Conservation (phyloP, 768 basidiomycete species). For the Chalciporus sphaerocephalus region DNA sequence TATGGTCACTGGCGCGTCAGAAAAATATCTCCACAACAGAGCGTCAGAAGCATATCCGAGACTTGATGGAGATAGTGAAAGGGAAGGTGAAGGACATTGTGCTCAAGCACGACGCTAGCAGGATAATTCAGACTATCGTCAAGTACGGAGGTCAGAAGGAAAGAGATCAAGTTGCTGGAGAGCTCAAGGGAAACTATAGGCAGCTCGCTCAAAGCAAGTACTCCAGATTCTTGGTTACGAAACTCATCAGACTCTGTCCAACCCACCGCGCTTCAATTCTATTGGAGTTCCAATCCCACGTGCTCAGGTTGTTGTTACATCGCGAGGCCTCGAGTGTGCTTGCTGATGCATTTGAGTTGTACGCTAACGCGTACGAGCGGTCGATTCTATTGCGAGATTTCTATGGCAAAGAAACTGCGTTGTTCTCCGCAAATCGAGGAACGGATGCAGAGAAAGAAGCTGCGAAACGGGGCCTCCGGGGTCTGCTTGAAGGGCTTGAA, state of each 20-base stretch:
- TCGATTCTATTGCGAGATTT: constrained; percentile 79
- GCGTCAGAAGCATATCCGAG: constrained; percentile 67
- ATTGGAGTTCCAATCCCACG: constrained; percentile 69
- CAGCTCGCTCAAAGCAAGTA: constrained; percentile 84
- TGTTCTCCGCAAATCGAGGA: constrained; percentile 58
- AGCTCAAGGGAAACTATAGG: constrained; percentile 77
- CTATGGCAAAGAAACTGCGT: constrained; percentile 80
- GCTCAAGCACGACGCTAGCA: constrained; percentile 88
- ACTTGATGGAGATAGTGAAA: constrained; percentile 71
- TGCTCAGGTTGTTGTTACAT: constrained; percentile 77
- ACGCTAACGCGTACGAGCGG: constrained; percentile 81
- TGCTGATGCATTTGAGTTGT: constrained; percentile 85
- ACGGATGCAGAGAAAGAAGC: constrained; percentile 60
- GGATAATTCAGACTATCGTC: constrained; percentile 77
- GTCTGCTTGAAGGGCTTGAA: constrained; percentile 61
- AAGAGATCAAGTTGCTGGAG: constrained; percentile 73
- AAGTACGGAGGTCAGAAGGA: constrained; percentile 75
- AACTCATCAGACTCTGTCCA: constrained; percentile 74
- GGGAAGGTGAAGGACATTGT: constrained; percentile 84
- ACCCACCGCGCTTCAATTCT: constrained; percentile 72
- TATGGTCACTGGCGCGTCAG: constrained; percentile 74
- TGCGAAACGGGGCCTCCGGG: constrained; percentile 62
- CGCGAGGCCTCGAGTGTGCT: constrained; percentile 79
- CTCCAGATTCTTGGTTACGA: constrained; percentile 83
- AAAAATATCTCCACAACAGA: constrained; percentile 67